phyloP scores from a whole-genome alignment of 2,329 filamentous ascomycete species.

The Ophiostoma populinum region DNA sequence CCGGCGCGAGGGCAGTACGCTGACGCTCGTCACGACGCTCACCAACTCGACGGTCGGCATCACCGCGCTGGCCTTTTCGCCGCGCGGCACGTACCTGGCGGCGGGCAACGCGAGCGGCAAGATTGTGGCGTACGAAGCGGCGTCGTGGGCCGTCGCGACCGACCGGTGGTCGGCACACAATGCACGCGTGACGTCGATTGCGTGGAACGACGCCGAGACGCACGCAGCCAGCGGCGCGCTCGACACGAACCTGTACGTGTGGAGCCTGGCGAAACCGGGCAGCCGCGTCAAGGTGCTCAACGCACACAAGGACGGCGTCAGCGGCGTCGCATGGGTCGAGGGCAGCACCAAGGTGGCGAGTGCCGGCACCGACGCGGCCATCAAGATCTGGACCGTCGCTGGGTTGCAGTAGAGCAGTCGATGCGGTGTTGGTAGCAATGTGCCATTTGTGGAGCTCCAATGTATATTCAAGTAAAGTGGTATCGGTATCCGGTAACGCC shows the following conservation, averaged over 20 bases:
- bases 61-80: conserved; percentile 70
- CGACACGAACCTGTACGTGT: conserved; percentile 85
- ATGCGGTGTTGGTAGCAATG: too few relatives aligned
- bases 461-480: too few relatives aligned
- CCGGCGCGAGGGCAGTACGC: conserved; percentile 38
- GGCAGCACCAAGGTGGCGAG: conserved; percentile 53
- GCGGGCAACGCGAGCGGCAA: conserved; percentile 74
- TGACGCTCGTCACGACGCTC: conserved; percentile 38
- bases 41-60: conserved; percentile 54
- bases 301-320: conserved; percentile 91
- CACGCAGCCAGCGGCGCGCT: conserved; percentile 71
- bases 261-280: conserved; percentile 72
- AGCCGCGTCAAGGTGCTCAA: conserved; percentile 71
- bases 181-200: conserved; percentile 36
- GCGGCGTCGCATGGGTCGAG: conserved; percentile 62
- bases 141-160: conserved; percentile 50
- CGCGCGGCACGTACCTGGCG: conserved; percentile 59
- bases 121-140: conserved; percentile 61
- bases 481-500: too few relatives aligned
- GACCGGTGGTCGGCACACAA: conserved; percentile 52
- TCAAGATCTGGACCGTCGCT: conserved; percentile 72
- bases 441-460: neutral
- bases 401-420: conserved; percentile 32
- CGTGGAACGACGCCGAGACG: conserved; percentile 64
- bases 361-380: conserved; percentile 69